Base-by-base conservation (phyloP, 169 alveolate species). In the Eimeria sp. region DNA sequence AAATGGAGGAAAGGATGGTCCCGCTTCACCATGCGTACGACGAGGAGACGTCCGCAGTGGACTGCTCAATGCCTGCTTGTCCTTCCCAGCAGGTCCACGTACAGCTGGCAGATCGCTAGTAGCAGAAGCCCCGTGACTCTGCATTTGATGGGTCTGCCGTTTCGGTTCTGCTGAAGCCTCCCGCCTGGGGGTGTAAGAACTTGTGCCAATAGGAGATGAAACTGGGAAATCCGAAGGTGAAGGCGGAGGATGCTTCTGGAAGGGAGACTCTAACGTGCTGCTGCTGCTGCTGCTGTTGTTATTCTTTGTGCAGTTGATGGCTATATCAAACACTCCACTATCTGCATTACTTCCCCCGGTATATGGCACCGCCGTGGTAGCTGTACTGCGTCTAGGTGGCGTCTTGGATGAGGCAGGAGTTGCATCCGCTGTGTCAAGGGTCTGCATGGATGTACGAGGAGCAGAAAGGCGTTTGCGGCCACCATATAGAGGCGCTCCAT, bases 221-320 rank as follows among this genome's bases (percentile, higher is more conserved):
- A 63, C 65, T n/a, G 93, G 93, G 82, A 87, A 87, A 58, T 87
- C 93, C 61, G 93, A 87, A 45, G 93, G 93, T 43, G 93, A 87
- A n/a, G 93, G 93, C 40, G 93, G 93, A 34, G 93, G 93, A 40
- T 61, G 93, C 93, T 87, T 87, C 72, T 87, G 93, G 45, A 87
- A 87, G 43, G 93, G 93, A 45, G 93, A 87, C 78, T 87, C 93
- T 61, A 87, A 63, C 82, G 45, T 87, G 63, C 63, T 63, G 82
- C 82, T 63, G 63, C 82, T 63, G 93, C 82, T 87, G 93, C 43
- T 57, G 70, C 54, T 83, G 73, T 34, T 83, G 73, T 34, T 34
- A 34, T 34, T 34, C 3, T 34, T 20, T 27, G 58, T 18, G 91
- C 91, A 83, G 76, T 54, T 57, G 57, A 54, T 54, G 54, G 91